A percentile compares a stretch with the other conserved stretches of the same genome.
Evolutionary conservation across 2,329 filamentous ascomycete species (phyloP).

Genomic region (Aspergillus oerlinghausenensis): DNA sequence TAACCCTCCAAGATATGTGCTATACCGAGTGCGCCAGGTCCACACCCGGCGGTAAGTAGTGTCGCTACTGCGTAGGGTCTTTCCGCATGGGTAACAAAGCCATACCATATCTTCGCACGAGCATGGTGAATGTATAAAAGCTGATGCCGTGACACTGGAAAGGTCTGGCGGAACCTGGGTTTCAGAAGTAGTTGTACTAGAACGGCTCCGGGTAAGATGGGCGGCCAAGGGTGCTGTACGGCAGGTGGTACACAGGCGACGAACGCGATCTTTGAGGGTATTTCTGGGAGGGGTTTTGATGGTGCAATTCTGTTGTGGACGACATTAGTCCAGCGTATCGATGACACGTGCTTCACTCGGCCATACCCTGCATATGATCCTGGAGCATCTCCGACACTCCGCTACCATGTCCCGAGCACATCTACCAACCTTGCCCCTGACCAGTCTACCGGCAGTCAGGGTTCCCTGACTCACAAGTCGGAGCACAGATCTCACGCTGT

Average conservation of each 20-base stretch:
- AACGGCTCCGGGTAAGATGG: constrained; percentile 23
- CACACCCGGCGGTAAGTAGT: constrained; percentile 65
- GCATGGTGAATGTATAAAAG: constrained; percentile 54
- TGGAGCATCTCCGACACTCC: constrained; percentile 73
- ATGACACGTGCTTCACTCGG: background rate
- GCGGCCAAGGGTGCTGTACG: constrained; percentile 61
- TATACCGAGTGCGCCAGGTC: constrained; percentile 85
- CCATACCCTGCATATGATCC: constrained; percentile 75
- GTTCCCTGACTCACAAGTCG: constrained; percentile 25
- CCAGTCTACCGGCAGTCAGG: constrained; percentile 39
- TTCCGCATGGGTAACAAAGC: constrained; percentile 81
- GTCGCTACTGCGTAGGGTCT: constrained; percentile 57
- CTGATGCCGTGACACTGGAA: constrained; percentile 43
- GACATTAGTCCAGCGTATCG: background rate
- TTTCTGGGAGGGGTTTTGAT: constrained; percentile 71
- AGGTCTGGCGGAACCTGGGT: constrained; percentile 19
- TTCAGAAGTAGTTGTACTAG: constrained; percentile 29
- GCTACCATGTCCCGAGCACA: constrained; percentile 87
- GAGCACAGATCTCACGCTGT: constrained; percentile 29
- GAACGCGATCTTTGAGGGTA: constrained; percentile 68
- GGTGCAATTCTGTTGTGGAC: constrained; percentile 73
- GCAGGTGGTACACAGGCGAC: constrained; percentile 74
- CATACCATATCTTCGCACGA: constrained; percentile 60
- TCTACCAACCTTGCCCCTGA: constrained; percentile 64
- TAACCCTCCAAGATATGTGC: constrained; percentile 69